phyloP scores from a whole-genome alignment of 2,329 filamentous ascomycete species.

The Salinomyces thailandicus region DNA sequence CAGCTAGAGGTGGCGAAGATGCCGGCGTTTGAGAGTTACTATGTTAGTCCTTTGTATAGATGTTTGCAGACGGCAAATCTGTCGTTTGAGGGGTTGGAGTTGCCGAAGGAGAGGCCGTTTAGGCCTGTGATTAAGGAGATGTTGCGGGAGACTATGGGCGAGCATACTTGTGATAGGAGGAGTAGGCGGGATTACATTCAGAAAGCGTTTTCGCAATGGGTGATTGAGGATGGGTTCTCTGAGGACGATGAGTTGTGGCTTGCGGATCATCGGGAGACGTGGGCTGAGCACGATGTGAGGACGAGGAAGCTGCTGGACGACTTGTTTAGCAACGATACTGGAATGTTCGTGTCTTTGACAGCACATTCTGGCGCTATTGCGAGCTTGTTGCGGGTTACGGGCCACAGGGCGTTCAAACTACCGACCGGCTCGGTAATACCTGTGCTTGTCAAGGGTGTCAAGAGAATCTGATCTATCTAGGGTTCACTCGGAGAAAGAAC shows the following conservation, averaged over 20 bases:
- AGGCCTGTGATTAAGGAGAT: slow-evolving; percentile 50
- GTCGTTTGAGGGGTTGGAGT: slow-evolving; percentile 46
- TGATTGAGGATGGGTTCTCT: slow-evolving; percentile 51
- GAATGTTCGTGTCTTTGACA: slow-evolving; percentile 44
- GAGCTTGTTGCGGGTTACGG: slow-evolving; percentile 38
- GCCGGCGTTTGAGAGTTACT: slow-evolving; percentile 53
- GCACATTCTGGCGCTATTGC: slow-evolving; percentile 50
- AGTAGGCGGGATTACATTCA: slow-evolving; percentile 46
- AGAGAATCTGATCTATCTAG: neutral
- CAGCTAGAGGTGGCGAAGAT: slow-evolving; percentile 45
- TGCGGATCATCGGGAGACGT: slow-evolving; percentile 38
- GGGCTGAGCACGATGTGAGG: slow-evolving; percentile 30
- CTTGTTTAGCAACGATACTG: slow-evolving; percentile 40
- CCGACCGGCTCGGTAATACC: slow-evolving; percentile 43
- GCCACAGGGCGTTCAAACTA: slow-evolving; percentile 38
- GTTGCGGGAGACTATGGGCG: slow-evolving; percentile 55
- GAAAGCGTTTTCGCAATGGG: slow-evolving; percentile 41
- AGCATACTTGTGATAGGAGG: slow-evolving; percentile 59
- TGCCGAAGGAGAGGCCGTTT: slow-evolving; percentile 45
- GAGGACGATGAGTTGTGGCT: slow-evolving; percentile 49
- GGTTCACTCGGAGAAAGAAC: too few species aligned
- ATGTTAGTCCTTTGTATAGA: slow-evolving; percentile 52
- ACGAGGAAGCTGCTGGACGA: slow-evolving; percentile 38
- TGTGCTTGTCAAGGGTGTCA: slow-evolving; percentile 36
- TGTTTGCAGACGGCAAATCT: slow-evolving; percentile 53